These are phyloP conservation scores for thale cress (Arabidopsis thaliana) DNA, from an alignment of 345 rosid genomes.

Conservation along the genomic window TAIR10.1 NC_003070.9:7996501-7997000, in stretches of 20 bases:
- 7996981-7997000: slow-evolving; percentile 67
- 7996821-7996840: slow-evolving; percentile 86
- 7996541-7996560: slow-evolving; percentile 85
- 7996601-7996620: slow-evolving; percentile 87
- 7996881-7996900: slow-evolving; percentile 84
- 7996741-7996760: slow-evolving; percentile 88
- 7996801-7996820: slow-evolving; percentile 75
- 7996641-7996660: slow-evolving; percentile 96
- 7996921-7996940: slow-evolving; percentile 90
- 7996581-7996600: slow-evolving; percentile 79
- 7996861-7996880: slow-evolving; percentile 88
- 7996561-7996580: slow-evolving; percentile 72
- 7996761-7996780: slow-evolving; percentile 91
- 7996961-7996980: slow-evolving; percentile 78
- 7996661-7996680: slow-evolving; percentile 68
- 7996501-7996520: slow-evolving; percentile 96
- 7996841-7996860: slow-evolving; percentile 80
- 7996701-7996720: slow-evolving; percentile 91
- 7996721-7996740: slow-evolving; percentile 84
- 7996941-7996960: slow-evolving; percentile 93
- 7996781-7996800: slow-evolving; percentile 88
- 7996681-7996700: slow-evolving; percentile 84
- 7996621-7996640: slow-evolving; percentile 83
- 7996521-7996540: slow-evolving; percentile 94
- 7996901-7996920: slow-evolving; percentile 94